phyloP scores from a whole-genome alignment of 2,329 filamentous ascomycete species.

The Apiospora aurea region DNA sequence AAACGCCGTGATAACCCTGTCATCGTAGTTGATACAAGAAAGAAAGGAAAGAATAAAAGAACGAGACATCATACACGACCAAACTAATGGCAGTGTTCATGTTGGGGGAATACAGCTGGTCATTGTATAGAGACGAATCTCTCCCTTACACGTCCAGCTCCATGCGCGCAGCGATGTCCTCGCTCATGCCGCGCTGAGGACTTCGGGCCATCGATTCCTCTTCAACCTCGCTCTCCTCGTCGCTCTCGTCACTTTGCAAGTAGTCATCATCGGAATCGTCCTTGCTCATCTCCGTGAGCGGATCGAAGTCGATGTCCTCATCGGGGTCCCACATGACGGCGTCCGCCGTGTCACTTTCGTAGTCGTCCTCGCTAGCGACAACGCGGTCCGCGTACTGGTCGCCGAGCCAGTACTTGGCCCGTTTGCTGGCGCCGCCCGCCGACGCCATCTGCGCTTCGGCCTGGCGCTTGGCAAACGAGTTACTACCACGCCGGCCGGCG shows the following conservation, averaged over 20 bases:
- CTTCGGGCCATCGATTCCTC: conserved; percentile 48
- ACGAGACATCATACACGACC: background rate
- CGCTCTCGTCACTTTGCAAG: conserved; percentile 50
- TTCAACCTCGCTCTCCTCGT: conserved; percentile 44
- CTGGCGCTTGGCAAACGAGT: conserved; percentile 40
- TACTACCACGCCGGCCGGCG: conserved; percentile 37
- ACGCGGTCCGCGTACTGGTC: conserved; percentile 63
- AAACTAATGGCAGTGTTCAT: background rate
- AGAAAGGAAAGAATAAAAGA: background rate
- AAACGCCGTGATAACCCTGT: conserved; percentile 5
- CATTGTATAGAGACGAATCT: background rate
- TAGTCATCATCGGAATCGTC: conserved; percentile 52
- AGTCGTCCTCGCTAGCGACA: conserved; percentile 51
- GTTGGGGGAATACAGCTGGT: background rate
- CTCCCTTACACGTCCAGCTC: conserved; percentile 51
- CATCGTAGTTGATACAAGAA: conserved; percentile 8
- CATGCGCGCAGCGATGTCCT: conserved; percentile 69
- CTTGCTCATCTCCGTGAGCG: conserved; percentile 57
- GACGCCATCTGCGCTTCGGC: conserved; percentile 39
- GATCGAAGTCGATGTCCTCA: conserved; percentile 63
- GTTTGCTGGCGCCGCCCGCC: conserved; percentile 70
- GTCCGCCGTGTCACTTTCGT: conserved; percentile 42
- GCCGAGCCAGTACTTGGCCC: conserved; percentile 88
- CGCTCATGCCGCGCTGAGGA: conserved; percentile 63
- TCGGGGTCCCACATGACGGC: conserved; percentile 64